These are phyloP conservation scores for Bremia lactucae DNA, from an alignment of 352 stramenopile genomes.

Conservation along the genomic window DNA sequence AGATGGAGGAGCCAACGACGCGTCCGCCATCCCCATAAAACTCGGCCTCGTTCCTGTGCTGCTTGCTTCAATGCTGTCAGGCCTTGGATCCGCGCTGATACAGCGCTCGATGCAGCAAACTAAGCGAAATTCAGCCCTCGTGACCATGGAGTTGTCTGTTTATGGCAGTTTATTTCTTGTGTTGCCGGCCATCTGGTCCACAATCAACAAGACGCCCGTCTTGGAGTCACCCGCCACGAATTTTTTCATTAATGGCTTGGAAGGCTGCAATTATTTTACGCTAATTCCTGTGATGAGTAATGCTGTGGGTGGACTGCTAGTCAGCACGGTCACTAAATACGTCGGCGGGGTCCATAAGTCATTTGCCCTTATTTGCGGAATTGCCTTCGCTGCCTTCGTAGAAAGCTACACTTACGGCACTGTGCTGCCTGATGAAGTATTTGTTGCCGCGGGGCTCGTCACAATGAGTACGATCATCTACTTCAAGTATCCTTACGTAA, in stretches of 20 bases:
- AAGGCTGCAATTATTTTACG: conserved; percentile 66
- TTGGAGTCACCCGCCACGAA: conserved; percentile 22
- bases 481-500: conserved; percentile 57
- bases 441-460: conserved; percentile 58
- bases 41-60: conserved; percentile 59
- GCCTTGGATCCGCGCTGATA: conserved; percentile 61
- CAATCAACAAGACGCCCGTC: conserved; percentile 25
- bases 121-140: conserved; percentile 54
- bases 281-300: conserved; percentile 76
- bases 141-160: conserved; percentile 73
- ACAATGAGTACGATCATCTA: conserved; percentile 62
- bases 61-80: conserved; percentile 61
- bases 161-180: conserved; percentile 68
- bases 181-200: conserved; percentile 33
- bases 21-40: conserved; percentile 32
- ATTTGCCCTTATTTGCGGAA: conserved; percentile 82
- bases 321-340: conserved; percentile 83
- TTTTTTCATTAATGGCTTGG: conserved; percentile 28
- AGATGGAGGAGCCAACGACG: conserved; percentile 13
- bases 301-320: conserved; percentile 70
- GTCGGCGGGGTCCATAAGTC: conserved; percentile 87
- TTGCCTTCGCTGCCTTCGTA: conserved; percentile 76
- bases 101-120: conserved; percentile 72
- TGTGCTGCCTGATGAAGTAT: conserved; percentile 50
- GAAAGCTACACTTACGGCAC: conserved; percentile 63